Conservation (phyloP, 225 moss, liverwort and hornwort genomes). For the Physcomitrellopsis africana region DNA sequence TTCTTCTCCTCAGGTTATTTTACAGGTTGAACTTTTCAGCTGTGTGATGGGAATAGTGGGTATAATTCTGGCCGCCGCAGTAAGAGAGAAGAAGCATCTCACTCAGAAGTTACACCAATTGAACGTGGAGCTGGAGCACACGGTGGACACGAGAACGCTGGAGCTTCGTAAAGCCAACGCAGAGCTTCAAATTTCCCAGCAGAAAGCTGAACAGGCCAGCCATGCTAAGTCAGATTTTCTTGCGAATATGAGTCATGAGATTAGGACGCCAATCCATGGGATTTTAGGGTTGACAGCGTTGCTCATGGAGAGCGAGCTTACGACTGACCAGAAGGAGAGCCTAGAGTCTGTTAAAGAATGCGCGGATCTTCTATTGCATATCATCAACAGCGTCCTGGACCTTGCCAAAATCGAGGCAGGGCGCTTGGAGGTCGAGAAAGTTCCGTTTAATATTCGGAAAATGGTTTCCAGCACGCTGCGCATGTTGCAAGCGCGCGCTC, state of each 20-base stretch:
- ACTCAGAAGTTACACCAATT: slow-evolving; percentile 61
- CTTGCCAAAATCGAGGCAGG: slow-evolving; percentile 95
- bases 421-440: slow-evolving; percentile 79
- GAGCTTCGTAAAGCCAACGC: slow-evolving; percentile 78
- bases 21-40: slow-evolving; percentile 74
- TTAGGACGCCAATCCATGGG: slow-evolving; percentile 97
- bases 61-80: slow-evolving; percentile 77
- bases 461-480: slow-evolving; percentile 80
- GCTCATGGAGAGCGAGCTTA: slow-evolving; percentile 76
- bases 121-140: slow-evolving; percentile 74
- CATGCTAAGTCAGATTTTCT: slow-evolving; percentile 93
- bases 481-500: slow-evolving; percentile 84
- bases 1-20: slow-evolving; percentile 56
- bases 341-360: slow-evolving; percentile 81
- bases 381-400: slow-evolving; percentile 91
- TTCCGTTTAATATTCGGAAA: slow-evolving; percentile 78
- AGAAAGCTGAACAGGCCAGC: slow-evolving; percentile 83
- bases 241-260: slow-evolving; percentile 97
- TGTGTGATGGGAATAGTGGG: slow-evolving; percentile 72
- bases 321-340: slow-evolving; percentile 80
- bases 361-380: slow-evolving; percentile 88
- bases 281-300: slow-evolving; percentile 88
- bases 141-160: slow-evolving; percentile 65
- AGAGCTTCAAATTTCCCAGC: slow-evolving; percentile 75
- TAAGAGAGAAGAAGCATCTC: slow-evolving; percentile 67